phyloP scores from a whole-genome alignment of 2,329 filamentous ascomycete genomes.

The Alternaria rosae region DNA sequence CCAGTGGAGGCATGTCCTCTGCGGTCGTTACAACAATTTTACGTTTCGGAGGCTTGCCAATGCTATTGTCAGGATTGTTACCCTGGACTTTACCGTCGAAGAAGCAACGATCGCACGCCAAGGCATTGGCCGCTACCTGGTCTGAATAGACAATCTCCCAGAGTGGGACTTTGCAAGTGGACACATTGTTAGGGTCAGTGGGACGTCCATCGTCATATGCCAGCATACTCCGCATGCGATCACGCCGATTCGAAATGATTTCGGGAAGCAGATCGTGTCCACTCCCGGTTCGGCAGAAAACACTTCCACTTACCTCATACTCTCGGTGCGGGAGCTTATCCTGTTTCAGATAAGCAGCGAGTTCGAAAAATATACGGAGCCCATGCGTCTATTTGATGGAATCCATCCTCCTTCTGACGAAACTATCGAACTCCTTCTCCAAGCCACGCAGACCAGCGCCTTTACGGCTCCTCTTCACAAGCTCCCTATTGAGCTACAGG shows the following conservation, averaged over 20 bases:
- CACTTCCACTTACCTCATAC: slow-evolving; percentile 25
- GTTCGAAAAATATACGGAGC: slow-evolving; percentile 15
- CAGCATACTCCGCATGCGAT: slow-evolving; percentile 20
- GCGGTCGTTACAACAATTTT: slow-evolving; percentile 18
- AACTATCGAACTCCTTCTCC: slow-evolving; percentile 23
- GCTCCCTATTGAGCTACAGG: slow-evolving; percentile 32
- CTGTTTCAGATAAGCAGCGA: slow-evolving; percentile 19
- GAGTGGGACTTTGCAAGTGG: slow-evolving; percentile 11
- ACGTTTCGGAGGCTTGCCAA: slow-evolving; percentile 20
- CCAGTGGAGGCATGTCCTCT: slow-evolving; percentile 24
- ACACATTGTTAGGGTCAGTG: slow-evolving; percentile 18
- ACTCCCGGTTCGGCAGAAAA: neutral
- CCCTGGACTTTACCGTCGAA: slow-evolving; percentile 19
- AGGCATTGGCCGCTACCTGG: slow-evolving; percentile 9
- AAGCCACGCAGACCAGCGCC: slow-evolving; percentile 16
- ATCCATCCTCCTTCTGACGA: slow-evolving; percentile 19
- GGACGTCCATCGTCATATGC: slow-evolving; percentile 20
- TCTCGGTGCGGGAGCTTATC: slow-evolving; percentile 24
- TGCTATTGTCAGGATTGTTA: slow-evolving; percentile 18
- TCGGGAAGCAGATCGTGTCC: slow-evolving; percentile 6
- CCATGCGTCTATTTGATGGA: slow-evolving; percentile 25
- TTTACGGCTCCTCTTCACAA: slow-evolving; percentile 16
- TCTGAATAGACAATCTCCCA: slow-evolving; percentile 22
- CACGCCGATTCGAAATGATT: slow-evolving; percentile 21
- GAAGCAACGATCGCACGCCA: slow-evolving; percentile 15